Conservation (phyloP, 495 filamentous ascomycete genomes). For the Polyplosphaeria fusca region DNA sequence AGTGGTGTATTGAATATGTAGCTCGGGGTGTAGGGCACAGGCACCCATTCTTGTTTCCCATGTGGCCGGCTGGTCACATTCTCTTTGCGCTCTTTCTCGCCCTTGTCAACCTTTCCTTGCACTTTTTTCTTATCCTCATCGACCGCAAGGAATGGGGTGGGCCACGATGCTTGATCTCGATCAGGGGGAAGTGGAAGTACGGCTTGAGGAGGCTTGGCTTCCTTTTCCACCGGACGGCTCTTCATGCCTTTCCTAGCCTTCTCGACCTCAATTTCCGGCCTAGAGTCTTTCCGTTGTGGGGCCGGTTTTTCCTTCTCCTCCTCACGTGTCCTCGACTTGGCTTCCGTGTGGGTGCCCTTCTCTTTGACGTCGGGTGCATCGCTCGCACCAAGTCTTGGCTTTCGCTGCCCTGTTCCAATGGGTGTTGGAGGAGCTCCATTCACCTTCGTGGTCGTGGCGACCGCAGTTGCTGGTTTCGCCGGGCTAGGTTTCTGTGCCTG, state of each 20-base stretch:
- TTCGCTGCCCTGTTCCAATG: conserved; percentile 35
- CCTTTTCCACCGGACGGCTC: conserved; percentile 52
- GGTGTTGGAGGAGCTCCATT: conserved; percentile 11
- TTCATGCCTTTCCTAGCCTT: conserved; percentile 37
- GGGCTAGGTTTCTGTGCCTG: conserved; percentile 39
- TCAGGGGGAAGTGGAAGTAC: conserved; percentile 58
- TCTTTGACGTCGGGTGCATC: conserved; percentile 22
- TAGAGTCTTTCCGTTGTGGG: conserved; percentile 13
- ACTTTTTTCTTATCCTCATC: conserved; percentile 70
- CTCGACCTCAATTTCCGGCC: conserved; percentile 20
- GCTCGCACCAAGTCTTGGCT: conserved; percentile 28
- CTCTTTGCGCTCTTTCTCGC: conserved; percentile 57
- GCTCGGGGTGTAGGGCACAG: conserved; percentile 66
- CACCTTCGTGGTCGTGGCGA: not conserved
- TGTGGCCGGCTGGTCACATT: conserved; percentile 29
- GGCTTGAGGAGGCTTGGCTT: conserved; percentile 48
- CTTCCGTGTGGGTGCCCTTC: conserved; percentile 29
- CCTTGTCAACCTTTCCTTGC: conserved; percentile 63
- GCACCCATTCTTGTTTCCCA: conserved; percentile 45
- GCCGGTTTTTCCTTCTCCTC: conserved; percentile 54
- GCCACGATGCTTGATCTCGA: conserved; percentile 78
- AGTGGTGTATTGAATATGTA: conserved; percentile 81
- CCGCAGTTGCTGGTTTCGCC: conserved; percentile 30
- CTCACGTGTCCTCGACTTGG: conserved; percentile 26
- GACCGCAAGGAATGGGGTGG: conserved; percentile 77